These are phyloP conservation scores for Dryas drummondii DNA, from an alignment of 306 rosid genomes.

Conservation along the genomic window DNA sequence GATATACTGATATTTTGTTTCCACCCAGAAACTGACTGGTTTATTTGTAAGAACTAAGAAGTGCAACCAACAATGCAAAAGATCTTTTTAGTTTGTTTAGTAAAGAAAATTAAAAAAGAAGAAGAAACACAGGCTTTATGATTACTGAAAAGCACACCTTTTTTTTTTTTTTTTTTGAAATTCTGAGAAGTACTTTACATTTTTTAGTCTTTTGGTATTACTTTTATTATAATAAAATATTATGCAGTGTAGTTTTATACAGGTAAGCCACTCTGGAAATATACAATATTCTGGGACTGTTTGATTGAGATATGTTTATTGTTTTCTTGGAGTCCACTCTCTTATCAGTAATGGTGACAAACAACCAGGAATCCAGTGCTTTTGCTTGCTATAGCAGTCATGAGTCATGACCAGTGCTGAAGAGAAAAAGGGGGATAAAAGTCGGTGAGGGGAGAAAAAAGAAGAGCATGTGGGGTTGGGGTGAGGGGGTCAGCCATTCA, in stretches of 20 bases:
- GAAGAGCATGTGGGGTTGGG: conserved; percentile 63
- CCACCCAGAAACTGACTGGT: too few relatives aligned
- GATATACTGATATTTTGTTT: conserved; percentile 6
- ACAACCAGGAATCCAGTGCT: conserved; percentile 65
- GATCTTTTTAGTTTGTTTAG: neutral
- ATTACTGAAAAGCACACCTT: neutral
- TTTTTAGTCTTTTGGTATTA: conserved; percentile 9
- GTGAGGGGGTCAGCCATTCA: conserved; percentile 49
- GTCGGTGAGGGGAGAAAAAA: conserved; percentile 34
- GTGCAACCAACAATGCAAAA: conserved; percentile 15
- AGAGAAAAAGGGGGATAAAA: conserved; percentile 31
- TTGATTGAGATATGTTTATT: conserved; percentile 44
- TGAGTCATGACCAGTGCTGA: conserved; percentile 24
- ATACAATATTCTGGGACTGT: conserved; percentile 25
- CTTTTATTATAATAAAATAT: conserved; percentile 8
- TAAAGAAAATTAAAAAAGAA: neutral
- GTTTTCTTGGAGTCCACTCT: conserved; percentile 33
- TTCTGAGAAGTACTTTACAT: neutral
- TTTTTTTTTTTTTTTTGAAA: too few relatives aligned
- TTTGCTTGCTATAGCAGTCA: conserved; percentile 41
- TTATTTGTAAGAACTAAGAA: neutral
- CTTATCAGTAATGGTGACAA: conserved; percentile 54
- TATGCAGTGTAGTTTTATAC: conserved; percentile 26
- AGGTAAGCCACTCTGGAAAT: conserved; percentile 46
- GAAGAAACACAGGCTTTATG: conserved; percentile 17